Base-by-base conservation (phyloP, 352 stramenopile genomes). In the Globisporangium takayamanum region DNA sequence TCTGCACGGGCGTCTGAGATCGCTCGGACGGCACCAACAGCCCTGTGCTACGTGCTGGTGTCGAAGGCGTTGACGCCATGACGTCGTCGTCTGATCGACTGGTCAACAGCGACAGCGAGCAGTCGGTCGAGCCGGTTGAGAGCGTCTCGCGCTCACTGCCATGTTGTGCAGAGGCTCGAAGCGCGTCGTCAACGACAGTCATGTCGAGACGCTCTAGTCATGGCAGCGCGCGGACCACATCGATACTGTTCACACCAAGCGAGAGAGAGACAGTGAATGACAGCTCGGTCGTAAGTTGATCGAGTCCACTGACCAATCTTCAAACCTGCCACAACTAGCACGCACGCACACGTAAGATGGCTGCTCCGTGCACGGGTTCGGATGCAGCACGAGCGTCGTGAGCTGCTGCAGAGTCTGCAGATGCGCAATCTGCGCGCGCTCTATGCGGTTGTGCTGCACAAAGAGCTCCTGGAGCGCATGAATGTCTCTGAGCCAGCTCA, bases 291-390 rank as follows among this genome's bases (percentile, higher is more conserved):
- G 1, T 39, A 7, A 10, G 5, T 5, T 14, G 10, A 1, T 39
- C 33, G 33, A 39, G 33, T 39, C 33, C 10, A 12, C 5, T 39
- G 33, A 12, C 5, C 7, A 39, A 10, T 39, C 33, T 36, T 10
- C 30, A 36, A 62, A 12, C 1, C 3, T 20, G 3, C 5, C n/a
- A 33, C 3, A 15, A 37, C 2, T 12, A 33, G 28, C 18, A 12
- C 22, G 30, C 14, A 50, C 70, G 22, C 56, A 88, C 81, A 75
- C 50, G 55, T 87, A 89, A 16, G 76, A 67, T 8, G 68, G 53
- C 18, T 45, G 49, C 18, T 83, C 63, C 0, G 80, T 88, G 61
- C 78, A 90, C 26, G 82, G 82, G 64, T 92, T 92, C 18, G 80
- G 74, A 33, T 88, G 78, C 10, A 90, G 48, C 25, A 88, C 60